phyloP scores from a whole-genome alignment of 176 grass and related monocot genomes.

The Triticum monococcum region DNA sequence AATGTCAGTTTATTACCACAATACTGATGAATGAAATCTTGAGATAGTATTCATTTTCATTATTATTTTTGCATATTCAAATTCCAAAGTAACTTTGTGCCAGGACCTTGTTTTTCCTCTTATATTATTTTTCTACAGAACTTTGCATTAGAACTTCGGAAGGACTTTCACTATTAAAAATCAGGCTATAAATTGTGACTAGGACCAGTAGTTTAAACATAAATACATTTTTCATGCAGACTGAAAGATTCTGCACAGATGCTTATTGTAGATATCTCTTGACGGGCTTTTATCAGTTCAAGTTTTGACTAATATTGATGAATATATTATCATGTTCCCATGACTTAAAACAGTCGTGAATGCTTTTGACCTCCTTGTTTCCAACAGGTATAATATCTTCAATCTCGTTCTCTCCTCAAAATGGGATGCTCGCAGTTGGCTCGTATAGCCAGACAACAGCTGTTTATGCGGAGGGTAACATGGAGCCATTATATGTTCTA shows the following conservation, averaged over 20 bases:
- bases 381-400: slow-evolving; percentile 77
- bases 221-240: neutral
- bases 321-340: neutral
- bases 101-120: neutral
- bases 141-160: neutral
- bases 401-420: slow-evolving; percentile 76
- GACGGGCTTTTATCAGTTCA: slow-evolving; percentile 22
- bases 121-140: neutral
- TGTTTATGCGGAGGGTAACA: slow-evolving; percentile 78
- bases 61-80: neutral
- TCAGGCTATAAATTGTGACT: neutral
- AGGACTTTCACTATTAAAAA: neutral
- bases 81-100: neutral
- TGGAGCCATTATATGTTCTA: slow-evolving; percentile 89
- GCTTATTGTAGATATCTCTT: neutral
- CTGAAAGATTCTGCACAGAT: neutral
- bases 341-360: slow-evolving; percentile 1
- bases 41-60: slow-evolving; percentile 5
- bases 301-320: slow-evolving; percentile 15
- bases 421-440: slow-evolving; percentile 91
- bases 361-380: slow-evolving; percentile 24
- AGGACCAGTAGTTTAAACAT: neutral
- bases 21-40: neutral
- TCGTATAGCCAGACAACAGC: slow-evolving; percentile 89
- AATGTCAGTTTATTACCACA: neutral